phyloP scores from a whole-genome alignment of 2,329 filamentous ascomycete species.

The Botryotinia convoluta region DNA sequence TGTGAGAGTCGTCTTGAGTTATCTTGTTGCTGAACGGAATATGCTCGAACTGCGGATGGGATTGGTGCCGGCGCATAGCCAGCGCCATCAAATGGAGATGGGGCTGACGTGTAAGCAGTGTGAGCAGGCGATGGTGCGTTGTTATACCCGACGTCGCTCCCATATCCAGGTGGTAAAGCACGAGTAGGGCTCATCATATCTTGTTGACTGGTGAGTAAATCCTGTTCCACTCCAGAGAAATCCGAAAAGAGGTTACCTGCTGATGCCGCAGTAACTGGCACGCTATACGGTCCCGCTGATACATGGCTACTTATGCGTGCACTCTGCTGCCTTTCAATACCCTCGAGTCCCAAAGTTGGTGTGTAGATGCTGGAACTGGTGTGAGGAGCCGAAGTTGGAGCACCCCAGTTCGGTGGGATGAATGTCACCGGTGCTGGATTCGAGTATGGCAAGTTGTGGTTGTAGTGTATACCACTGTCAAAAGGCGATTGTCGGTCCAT shows the following conservation, averaged over 20 bases:
- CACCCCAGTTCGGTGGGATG: constrained; percentile 79
- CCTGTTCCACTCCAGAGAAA: constrained; percentile 57
- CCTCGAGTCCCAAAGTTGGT: constrained; percentile 55
- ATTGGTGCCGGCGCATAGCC: constrained; percentile 69
- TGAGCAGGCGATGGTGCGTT: constrained; percentile 54
- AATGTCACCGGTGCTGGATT: constrained; percentile 32
- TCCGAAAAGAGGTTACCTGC: constrained; percentile 61
- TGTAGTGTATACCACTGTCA: constrained; percentile 75
- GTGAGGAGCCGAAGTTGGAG: constrained; percentile 56
- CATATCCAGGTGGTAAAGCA: constrained; percentile 62
- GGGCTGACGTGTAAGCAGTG: constrained; percentile 39
- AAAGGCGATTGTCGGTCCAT: constrained; percentile 70
- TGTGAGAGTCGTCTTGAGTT: constrained; percentile 71
- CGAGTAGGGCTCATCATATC: constrained; percentile 68
- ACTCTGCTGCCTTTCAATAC: constrained; percentile 55
- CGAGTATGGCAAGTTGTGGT: constrained; percentile 67
- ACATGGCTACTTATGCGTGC: constrained; percentile 57
- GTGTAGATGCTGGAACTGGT: constrained; percentile 59
- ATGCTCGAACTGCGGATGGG: constrained; percentile 45
- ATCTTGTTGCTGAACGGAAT: constrained; percentile 54
- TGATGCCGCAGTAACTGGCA: constrained; percentile 69
- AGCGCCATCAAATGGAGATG: constrained; percentile 70
- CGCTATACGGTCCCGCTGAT: constrained; percentile 68
- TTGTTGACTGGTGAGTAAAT: constrained; percentile 69
- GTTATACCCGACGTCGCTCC: constrained; percentile 62